A percentile compares a stretch with the other conserved stretches of the same genome.
phyloP scores from a whole-genome alignment of 257 asterid species.

The Solanum chiquidenum region DNA sequence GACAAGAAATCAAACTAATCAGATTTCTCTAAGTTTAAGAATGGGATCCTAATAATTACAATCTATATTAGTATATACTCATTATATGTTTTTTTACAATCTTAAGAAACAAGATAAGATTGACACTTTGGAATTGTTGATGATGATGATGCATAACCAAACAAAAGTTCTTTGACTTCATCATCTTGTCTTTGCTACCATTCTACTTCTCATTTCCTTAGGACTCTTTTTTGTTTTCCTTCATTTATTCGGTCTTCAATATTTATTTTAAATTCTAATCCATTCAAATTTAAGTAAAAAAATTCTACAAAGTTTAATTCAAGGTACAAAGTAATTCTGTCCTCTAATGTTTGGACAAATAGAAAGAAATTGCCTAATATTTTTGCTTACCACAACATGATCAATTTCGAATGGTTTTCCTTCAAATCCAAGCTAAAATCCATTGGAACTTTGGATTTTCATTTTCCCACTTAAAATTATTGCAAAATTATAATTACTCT shows the following conservation, averaged over 20 bases:
- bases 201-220: background rate
- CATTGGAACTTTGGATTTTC: background rate
- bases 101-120: constrained; percentile 9
- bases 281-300: background rate
- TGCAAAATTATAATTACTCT: background rate
- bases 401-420: background rate
- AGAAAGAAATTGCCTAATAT: background rate
- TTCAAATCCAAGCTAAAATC: background rate
- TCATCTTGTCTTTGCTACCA: background rate
- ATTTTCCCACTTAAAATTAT: background rate
- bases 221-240: background rate
- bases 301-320: background rate
- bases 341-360: background rate
- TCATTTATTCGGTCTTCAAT: background rate
- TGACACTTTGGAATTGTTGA: background rate
- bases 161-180: background rate
- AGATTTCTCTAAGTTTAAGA: background rate
- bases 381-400: background rate
- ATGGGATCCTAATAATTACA: background rate
- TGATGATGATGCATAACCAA: background rate
- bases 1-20: background rate
- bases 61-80: background rate
- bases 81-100: background rate
- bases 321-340: background rate
- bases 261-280: background rate